A percentile compares a stretch with the other conserved stretches of the same genome.
Conservation (phyloP, 768 basidiomycete species). For the Rubroboletus satanas region DNA sequence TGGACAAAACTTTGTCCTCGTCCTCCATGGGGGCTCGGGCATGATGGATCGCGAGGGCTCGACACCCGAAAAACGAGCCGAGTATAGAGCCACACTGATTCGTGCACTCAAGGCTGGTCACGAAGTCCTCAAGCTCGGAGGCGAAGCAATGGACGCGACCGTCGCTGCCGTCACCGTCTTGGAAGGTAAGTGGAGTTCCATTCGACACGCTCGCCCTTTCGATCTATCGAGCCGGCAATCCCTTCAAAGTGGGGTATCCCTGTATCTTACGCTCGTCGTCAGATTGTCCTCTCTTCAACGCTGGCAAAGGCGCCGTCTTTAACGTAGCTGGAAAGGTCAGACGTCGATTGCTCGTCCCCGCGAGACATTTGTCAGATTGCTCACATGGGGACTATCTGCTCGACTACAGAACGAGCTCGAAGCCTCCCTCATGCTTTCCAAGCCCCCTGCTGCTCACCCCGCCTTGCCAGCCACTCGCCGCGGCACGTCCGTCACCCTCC, state of each 20-base stretch:
- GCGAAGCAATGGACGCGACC: slow-evolving; percentile 80
- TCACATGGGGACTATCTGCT: not conserved
- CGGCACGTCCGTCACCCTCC: slow-evolving; percentile 60
- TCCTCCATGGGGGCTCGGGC: slow-evolving; percentile 80
- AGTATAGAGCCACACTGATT: slow-evolving; percentile 53
- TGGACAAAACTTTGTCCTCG: slow-evolving; percentile 41
- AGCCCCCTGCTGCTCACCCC: slow-evolving; percentile 64
- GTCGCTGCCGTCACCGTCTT: slow-evolving; percentile 68
- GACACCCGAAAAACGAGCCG: slow-evolving; percentile 56
- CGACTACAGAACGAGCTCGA: slow-evolving; percentile 71
- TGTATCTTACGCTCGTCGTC: not conserved
- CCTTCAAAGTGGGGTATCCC: too few relatives aligned
- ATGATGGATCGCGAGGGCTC: slow-evolving; percentile 56
- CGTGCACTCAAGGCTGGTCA: slow-evolving; percentile 61
- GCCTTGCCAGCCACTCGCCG: slow-evolving; percentile 56
- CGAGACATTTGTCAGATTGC: not conserved
- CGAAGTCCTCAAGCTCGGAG: slow-evolving; percentile 57
- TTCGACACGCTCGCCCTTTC: not conserved
- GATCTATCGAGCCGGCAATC: not conserved
- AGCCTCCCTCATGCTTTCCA: slow-evolving; percentile 75
- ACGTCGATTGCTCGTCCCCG: not conserved
- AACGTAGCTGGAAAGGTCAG: slow-evolving; percentile 73
- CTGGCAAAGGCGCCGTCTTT: slow-evolving; percentile 80
- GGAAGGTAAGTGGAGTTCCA: slow-evolving; percentile 50
- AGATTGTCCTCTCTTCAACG: slow-evolving; percentile 79